A percentile compares a stretch with the other conserved stretches of the same genome.
Evolutionary conservation across 2,329 filamentous ascomycete genomes (phyloP).

Genomic region (Alternaria sp.): DNA sequence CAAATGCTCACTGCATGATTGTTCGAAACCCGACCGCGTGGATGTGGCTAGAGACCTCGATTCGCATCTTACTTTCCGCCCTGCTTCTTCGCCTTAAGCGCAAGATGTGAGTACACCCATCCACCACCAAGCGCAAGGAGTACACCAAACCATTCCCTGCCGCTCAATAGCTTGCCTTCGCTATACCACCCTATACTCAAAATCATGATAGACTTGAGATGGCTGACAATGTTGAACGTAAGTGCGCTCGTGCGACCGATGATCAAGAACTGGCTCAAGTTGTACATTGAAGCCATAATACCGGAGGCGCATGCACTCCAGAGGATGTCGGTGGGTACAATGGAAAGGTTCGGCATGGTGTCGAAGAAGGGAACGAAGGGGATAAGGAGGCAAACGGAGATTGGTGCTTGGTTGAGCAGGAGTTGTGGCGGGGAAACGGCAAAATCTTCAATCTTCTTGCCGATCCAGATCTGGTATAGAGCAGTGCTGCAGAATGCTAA

Average conservation of each 20-base stretch:
- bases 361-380: slow-evolving; percentile 57
- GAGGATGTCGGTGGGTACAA: slow-evolving; percentile 53
- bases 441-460: slow-evolving; percentile 60
- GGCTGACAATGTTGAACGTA: slow-evolving; percentile 54
- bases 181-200: slow-evolving; percentile 58
- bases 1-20: slow-evolving; percentile 9
- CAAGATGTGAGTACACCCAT: slow-evolving; percentile 57
- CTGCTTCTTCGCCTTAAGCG: slow-evolving; percentile 49
- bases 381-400: slow-evolving; percentile 56
- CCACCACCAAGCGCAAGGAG: slow-evolving; percentile 57
- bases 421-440: slow-evolving; percentile 56
- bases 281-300: slow-evolving; percentile 55
- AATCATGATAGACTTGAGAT: slow-evolving; percentile 59
- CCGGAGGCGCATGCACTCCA: slow-evolving; percentile 54
- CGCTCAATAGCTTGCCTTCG: slow-evolving; percentile 54
- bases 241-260: slow-evolving; percentile 53
- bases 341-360: slow-evolving; percentile 50
- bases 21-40: not conserved
- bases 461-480: slow-evolving; percentile 60
- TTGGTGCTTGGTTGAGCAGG: slow-evolving; percentile 58
- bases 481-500: slow-evolving; percentile 57
- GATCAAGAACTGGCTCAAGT: slow-evolving; percentile 56
- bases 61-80: slow-evolving; percentile 34
- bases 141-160: slow-evolving; percentile 55
- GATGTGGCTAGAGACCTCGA: not conserved